Evolutionary conservation across 306 rosid genomes (phyloP), one percentile per base, ranked within the genome.

Genomic region (Adenanthera pavonina): DNA sequence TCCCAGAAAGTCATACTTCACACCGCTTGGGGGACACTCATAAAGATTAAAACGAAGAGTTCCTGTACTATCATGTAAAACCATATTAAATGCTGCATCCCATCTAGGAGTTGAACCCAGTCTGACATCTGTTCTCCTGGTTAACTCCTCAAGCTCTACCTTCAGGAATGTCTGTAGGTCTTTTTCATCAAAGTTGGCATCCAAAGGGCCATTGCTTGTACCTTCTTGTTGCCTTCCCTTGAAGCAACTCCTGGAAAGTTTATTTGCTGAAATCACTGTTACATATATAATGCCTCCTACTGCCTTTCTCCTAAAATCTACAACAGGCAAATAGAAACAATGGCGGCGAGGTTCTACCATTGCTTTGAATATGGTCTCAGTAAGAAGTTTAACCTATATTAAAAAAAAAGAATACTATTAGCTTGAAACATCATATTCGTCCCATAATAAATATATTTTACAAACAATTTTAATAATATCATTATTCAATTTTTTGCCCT

Each of bases 261-360:
- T 88, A 72, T 81, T 83, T 35, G 92, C 98, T 15, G 98, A 92
- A 79, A 92, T 56, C 70, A 94, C 92, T 17, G 91, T 90, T 74
- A 92, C 97, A 46, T 90, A 83, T 78, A 92, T 85, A 62, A 85
- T 88, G 69, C 97, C 97, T 56, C 94, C 97, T 47, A 88, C 95
- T 19, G 88, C 97, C 75, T 68, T 88, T 82, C 89, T 94, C 87
- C 85, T 78, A 14, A 90, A 84, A 70, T 86, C 75, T 74, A 87
- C 89, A 13, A 86, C 88, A 69, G 97, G 97, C 87, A 94, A 84
- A 75, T 92, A 81, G 77, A 83, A 83, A 78, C 98, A 94, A 52
- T 88, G 91, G 5, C 97, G 92, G 60, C 89, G 89, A 83, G 98
- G 98, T 83, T 94, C 98, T 60, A 94, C 97, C 97, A 92, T 88